These are phyloP conservation scores for Populus simonii DNA, from an alignment of 345 rosid genomes.

Conservation along the genomic window DNA sequence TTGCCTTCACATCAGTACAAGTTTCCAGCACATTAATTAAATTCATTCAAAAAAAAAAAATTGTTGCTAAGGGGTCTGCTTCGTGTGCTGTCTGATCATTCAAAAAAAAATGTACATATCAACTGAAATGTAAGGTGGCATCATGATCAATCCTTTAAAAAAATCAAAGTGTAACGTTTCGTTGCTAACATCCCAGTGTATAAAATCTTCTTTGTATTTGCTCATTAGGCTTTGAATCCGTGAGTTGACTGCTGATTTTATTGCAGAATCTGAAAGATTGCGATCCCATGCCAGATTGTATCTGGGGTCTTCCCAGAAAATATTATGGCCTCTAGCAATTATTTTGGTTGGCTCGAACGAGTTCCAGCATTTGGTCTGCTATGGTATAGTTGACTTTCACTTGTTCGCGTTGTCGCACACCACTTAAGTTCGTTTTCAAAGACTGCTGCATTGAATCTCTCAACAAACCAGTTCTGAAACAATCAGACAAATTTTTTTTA, in stretches of 20 bases:
- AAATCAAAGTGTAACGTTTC: conserved; percentile 90
- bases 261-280: conserved; percentile 37
- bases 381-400: conserved; percentile 62
- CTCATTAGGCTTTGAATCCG: conserved; percentile 71
- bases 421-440: conserved; percentile 89
- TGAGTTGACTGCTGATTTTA: conserved; percentile 51
- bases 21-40: conserved; percentile 79
- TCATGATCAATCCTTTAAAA: conserved; percentile 55
- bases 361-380: conserved; percentile 60
- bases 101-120: too few species aligned
- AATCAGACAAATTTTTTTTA: neutral
- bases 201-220: conserved; percentile 67
- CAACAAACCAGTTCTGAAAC: conserved; percentile 66
- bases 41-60: conserved; percentile 66
- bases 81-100: conserved; percentile 52
- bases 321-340: conserved; percentile 76
- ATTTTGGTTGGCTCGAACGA: conserved; percentile 53
- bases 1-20: conserved; percentile 62
- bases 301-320: conserved; percentile 86
- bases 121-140: conserved; percentile 61
- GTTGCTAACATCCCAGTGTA: conserved; percentile 86
- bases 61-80: conserved; percentile 59
- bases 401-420: conserved; percentile 67
- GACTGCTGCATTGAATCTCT: conserved; percentile 82
- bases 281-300: conserved; percentile 69